Percentiles rank a stretch among this genome's conserved stretches.
phyloP scores from a whole-genome alignment of 2,329 filamentous ascomycete genomes.

The Neofusicoccum parvum region DNA sequence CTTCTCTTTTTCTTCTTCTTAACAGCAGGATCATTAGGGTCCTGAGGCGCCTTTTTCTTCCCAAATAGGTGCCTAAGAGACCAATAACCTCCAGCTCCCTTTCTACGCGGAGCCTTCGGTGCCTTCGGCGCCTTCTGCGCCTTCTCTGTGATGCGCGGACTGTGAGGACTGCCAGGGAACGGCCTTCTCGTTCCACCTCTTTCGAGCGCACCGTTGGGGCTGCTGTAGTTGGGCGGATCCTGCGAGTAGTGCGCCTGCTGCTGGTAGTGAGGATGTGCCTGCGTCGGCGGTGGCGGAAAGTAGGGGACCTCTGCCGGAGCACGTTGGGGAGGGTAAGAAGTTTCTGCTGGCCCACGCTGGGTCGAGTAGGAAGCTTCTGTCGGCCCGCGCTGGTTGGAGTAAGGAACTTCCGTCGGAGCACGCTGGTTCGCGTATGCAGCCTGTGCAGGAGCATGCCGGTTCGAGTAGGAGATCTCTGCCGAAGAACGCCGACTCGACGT shows the following conservation, averaged over 20 bases:
- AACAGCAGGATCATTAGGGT: slow-evolving; percentile 24
- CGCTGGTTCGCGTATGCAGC: not conserved
- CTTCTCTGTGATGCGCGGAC: not conserved
- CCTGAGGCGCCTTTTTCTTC: not conserved
- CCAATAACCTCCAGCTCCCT: slow-evolving; percentile 19
- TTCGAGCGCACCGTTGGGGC: not conserved
- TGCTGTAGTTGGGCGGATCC: not conserved
- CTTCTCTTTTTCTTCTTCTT: slow-evolving; percentile 37
- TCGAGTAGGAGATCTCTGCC: not conserved
- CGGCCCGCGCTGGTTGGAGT: not conserved
- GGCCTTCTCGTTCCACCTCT: slow-evolving; percentile 16
- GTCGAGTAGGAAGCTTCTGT: not conserved
- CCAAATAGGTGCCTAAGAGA: not conserved
- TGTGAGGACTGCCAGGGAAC: slow-evolving; percentile 1
- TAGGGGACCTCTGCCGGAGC: slow-evolving; percentile 7
- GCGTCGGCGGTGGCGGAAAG: slow-evolving; percentile 19
- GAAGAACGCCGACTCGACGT: not conserved
- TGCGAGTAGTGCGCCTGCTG: slow-evolving; percentile 9
- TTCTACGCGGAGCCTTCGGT: slow-evolving; percentile 9
- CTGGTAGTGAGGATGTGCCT: slow-evolving; percentile 2
- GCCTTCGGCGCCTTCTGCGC: slow-evolving; percentile 4
- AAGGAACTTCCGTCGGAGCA: not conserved
- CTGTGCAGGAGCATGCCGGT: not conserved
- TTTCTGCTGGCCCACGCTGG: not conserved
- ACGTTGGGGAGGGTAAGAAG: not conserved